Conservation (phyloP, 495 filamentous ascomycete species). For the Penicillium pancosmium region DNA sequence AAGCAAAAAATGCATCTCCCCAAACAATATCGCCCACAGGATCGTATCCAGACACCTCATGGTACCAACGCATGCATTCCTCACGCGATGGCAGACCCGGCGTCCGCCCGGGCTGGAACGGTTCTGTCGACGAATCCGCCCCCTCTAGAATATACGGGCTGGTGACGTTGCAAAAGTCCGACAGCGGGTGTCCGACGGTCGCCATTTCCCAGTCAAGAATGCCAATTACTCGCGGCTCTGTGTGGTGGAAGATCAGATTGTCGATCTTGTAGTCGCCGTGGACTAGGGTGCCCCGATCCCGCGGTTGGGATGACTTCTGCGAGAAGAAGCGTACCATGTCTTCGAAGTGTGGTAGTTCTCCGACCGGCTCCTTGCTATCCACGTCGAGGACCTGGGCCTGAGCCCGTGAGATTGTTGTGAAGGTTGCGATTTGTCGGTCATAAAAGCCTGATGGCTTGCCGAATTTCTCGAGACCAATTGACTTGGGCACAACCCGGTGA, state of each 20-base stretch:
- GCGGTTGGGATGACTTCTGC: constrained; percentile 64
- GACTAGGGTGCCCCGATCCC: constrained; percentile 75
- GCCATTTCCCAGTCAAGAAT: constrained; percentile 98
- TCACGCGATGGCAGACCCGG: constrained; percentile 75
- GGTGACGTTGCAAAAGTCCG: constrained; percentile 79
- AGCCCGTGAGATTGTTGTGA: constrained; percentile 71
- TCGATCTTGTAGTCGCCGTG: constrained; percentile 99
- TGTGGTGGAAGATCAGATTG: constrained; percentile 92
- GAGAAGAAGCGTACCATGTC: constrained; percentile 82
- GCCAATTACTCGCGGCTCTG: constrained; percentile 84
- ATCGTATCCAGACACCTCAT: constrained; percentile 69
- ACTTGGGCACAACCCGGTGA: constrained; percentile 70
- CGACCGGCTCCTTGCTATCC: constrained; percentile 74
- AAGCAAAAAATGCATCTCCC: constrained; percentile 71
- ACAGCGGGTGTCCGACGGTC: constrained; percentile 90
- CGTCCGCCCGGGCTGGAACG: constrained; percentile 62
- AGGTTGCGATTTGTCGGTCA: constrained; percentile 80
- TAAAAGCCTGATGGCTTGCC: constrained; percentile 82
- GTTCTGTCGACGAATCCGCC: constrained; percentile 36
- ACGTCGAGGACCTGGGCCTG: constrained; percentile 77
- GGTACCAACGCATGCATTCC: constrained; percentile 77
- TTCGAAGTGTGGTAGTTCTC: constrained; percentile 78
- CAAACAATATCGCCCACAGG: constrained; percentile 55
- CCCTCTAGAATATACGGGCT: constrained; percentile 65
- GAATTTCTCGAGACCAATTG: constrained; percentile 68